Evolutionary conservation across 78 protist species (phyloP).

Genomic region (slime mould (Dictyostelium discoideum)): dicty_2.7 NC_007089.4:2223501-2224000

Average conservation of each 20-base stretch:
- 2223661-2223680: constrained; percentile 75
- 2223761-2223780: constrained; percentile 33
- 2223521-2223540: constrained; percentile 19
- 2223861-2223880: constrained; percentile 62
- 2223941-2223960: not conserved
- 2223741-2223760: constrained; percentile 47
- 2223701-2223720: constrained; percentile 49
- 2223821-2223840: constrained; percentile 14
- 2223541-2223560: constrained; percentile 41
- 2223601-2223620: constrained; percentile 91
- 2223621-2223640: constrained; percentile 60
- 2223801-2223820: constrained; percentile 75
- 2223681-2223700: constrained; percentile 80
- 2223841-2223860: constrained; percentile 47
- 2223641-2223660: constrained; percentile 88
- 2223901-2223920: not conserved
- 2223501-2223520: constrained; percentile 73
- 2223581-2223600: constrained; percentile 94
- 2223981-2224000: not conserved
- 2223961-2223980: not conserved
- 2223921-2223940: not conserved
- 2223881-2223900: constrained; percentile 31
- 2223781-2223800: constrained; percentile 36
- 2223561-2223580: constrained; percentile 85
- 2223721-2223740: constrained; percentile 61